A percentile compares a stretch with the other conserved stretches of the same genome.
Evolutionary conservation across 2,329 filamentous ascomycete species (phyloP).

Genomic region (Dissoconium aciculare): DNA sequence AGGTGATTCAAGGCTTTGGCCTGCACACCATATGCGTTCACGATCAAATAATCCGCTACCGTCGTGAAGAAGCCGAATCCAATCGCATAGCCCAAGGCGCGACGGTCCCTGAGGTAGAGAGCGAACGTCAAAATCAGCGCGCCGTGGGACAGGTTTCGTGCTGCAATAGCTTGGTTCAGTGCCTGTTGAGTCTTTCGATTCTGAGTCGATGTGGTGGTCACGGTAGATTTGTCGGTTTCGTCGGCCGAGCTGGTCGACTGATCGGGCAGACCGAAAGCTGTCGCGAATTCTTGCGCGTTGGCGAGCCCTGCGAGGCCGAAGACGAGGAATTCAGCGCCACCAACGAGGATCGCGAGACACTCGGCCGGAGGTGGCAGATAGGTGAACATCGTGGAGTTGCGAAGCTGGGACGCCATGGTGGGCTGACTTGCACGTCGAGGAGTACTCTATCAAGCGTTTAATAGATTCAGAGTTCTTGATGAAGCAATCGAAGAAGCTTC

Average conservation of each 20-base stretch:
- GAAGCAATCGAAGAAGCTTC: no score
- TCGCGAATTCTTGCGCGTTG: conserved; percentile 20
- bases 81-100: conserved; percentile 19
- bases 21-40: conserved; percentile 17
- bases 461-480: no score
- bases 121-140: conserved; percentile 20
- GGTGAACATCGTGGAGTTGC: conserved; percentile 11
- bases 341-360: conserved; percentile 23
- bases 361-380: conserved; percentile 23
- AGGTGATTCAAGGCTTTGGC: conserved; percentile 17
- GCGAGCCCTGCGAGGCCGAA: conserved; percentile 24
- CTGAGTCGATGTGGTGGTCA: conserved; percentile 5
- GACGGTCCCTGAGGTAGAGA: conserved; percentile 19
- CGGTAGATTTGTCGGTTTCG: conserved; percentile 1
- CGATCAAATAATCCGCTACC: conserved; percentile 19
- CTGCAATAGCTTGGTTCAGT: conserved; percentile 17
- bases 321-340: conserved; percentile 20
- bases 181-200: conserved; percentile 17
- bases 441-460: no score
- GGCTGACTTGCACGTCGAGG: background rate
- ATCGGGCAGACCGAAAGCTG: conserved; percentile 22
- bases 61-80: conserved; percentile 17
- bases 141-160: conserved; percentile 21
- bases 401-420: conserved; percentile 9
- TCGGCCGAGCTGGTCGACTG: conserved; percentile 7